A percentile compares a stretch with the other conserved stretches of the same genome.
Evolutionary conservation across 2,329 filamentous ascomycete genomes (phyloP).

Genomic region (Rugonectria rugulosa): DNA sequence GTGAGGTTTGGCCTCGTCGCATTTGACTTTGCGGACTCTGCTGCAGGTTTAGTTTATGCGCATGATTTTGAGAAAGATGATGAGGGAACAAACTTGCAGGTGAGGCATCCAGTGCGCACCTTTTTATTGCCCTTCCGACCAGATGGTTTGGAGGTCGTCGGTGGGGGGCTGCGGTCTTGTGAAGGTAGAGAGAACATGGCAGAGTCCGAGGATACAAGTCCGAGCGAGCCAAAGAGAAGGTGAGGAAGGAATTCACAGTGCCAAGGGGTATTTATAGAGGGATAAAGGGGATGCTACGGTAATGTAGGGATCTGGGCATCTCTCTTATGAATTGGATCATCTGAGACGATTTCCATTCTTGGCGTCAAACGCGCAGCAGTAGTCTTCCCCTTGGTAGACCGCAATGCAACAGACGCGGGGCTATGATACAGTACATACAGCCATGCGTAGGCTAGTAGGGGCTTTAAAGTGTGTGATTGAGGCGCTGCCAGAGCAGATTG

Average conservation of each 20-base stretch:
- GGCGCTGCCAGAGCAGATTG: no score
- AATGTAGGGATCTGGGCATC: background rate
- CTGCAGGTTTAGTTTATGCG: background rate
- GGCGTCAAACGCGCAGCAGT: no score
- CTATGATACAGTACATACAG: background rate
- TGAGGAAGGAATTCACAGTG: no score
- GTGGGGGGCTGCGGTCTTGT: conserved; percentile 4
- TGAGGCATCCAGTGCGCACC: conserved; percentile 59
- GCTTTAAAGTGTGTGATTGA: no score
- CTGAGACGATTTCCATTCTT: no score
- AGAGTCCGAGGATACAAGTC: background rate
- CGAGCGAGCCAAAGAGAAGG: background rate
- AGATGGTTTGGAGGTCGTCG: conserved; percentile 26
- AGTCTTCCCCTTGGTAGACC: no score
- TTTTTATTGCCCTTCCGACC: conserved; percentile 54
- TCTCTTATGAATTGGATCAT: no score
- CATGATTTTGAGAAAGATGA: background rate
- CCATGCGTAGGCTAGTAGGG: no score
- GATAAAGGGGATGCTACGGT: background rate
- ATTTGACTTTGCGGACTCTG: conserved; percentile 64
- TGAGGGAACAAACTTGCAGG: conserved; percentile 58
- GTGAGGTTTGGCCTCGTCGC: conserved; percentile 61
- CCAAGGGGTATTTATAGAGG: no score
- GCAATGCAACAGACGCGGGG: no score
- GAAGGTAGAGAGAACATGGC: conserved; percentile 5